Percentiles rank a stretch among this genome's conserved stretches.
These are phyloP conservation scores for Exophiala xenobiotica DNA, from an alignment of 2,329 filamentous ascomycete genomes.

Conservation along the genomic window DNA sequence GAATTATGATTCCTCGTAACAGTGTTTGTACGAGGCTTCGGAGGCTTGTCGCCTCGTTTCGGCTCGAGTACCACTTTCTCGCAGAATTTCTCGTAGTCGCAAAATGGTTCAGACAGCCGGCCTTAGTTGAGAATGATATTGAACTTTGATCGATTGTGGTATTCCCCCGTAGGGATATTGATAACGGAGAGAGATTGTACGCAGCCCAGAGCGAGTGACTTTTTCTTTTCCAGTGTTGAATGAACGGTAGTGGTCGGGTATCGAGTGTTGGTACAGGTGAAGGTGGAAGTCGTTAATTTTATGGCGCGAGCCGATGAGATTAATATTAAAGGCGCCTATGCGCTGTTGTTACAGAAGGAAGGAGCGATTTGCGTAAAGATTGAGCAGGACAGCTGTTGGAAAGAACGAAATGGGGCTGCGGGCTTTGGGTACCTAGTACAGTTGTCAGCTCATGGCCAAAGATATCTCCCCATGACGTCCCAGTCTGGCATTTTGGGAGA, in stretches of 20 bases:
- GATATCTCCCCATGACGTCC: constrained; percentile 18
- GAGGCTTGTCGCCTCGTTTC: constrained; percentile 8
- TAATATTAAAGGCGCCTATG: constrained; percentile 16
- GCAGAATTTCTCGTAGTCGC: constrained; percentile 8
- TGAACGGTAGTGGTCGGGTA: constrained; percentile 9
- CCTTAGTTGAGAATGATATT: constrained; percentile 6
- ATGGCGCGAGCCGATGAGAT: constrained; percentile 15
- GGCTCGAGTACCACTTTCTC: background rate
- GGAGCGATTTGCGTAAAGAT: constrained; percentile 13
- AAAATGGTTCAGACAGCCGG: constrained; percentile 4
- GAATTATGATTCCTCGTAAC: constrained; percentile 1
- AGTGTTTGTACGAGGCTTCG: constrained; percentile 5
- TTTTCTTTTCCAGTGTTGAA: constrained; percentile 1
- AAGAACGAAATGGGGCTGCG: constrained; percentile 7
- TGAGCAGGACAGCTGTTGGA: constrained; percentile 10
- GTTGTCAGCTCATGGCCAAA: constrained; percentile 22
- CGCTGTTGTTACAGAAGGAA: constrained; percentile 26
- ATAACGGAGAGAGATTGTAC: background rate
- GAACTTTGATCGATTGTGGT: background rate
- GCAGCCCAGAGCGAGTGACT: constrained; percentile 13
- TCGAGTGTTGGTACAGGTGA: constrained; percentile 22
- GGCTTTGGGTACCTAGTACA: constrained; percentile 21
- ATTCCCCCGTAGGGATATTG: background rate
- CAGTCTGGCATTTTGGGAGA: constrained; percentile 6
- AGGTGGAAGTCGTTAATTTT: constrained; percentile 5